Conservation (phyloP, 441 rosid species). For the Eutrema salsugineum region DNA sequence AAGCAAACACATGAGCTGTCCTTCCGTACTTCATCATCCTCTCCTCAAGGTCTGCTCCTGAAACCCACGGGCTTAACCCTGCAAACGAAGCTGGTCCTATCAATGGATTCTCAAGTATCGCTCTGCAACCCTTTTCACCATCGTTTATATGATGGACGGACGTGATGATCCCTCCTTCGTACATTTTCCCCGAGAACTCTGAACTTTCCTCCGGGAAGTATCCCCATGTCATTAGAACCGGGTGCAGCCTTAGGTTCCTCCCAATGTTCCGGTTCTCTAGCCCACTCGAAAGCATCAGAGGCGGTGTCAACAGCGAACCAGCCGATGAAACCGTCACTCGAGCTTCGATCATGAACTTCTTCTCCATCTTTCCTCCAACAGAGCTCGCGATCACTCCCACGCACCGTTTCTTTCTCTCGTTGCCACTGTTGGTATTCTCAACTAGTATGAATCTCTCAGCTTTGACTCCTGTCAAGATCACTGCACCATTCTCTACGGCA, state of each 20-base stretch:
- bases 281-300: slow-evolving; percentile 67
- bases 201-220: slow-evolving; percentile 57
- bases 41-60: slow-evolving; percentile 55
- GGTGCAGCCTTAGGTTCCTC: slow-evolving; percentile 67
- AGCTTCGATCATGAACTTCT: slow-evolving; percentile 59
- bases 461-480: slow-evolving; percentile 66
- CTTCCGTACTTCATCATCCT: slow-evolving; percentile 56
- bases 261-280: slow-evolving; percentile 62
- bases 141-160: slow-evolving; percentile 44
- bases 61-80: slow-evolving; percentile 59
- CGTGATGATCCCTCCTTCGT: slow-evolving; percentile 77
- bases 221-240: slow-evolving; percentile 66
- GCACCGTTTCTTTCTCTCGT: slow-evolving; percentile 42
- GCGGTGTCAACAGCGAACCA: slow-evolving; percentile 72
- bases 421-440: slow-evolving; percentile 8
- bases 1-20: slow-evolving; percentile 44
- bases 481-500: slow-evolving; percentile 57
- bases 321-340: slow-evolving; percentile 63
- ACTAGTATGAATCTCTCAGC: slow-evolving; percentile 55
- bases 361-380: slow-evolving; percentile 29
- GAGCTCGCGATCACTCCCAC: slow-evolving; percentile 53
- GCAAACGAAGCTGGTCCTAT: slow-evolving; percentile 58
- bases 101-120: slow-evolving; percentile 55
- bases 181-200: slow-evolving; percentile 41
- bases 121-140: slow-evolving; percentile 31